A percentile compares a stretch with the other conserved stretches of the same genome.
Conservation (phyloP, 2,329 filamentous ascomycete species). For the Scedosporium apiospermum region DNA sequence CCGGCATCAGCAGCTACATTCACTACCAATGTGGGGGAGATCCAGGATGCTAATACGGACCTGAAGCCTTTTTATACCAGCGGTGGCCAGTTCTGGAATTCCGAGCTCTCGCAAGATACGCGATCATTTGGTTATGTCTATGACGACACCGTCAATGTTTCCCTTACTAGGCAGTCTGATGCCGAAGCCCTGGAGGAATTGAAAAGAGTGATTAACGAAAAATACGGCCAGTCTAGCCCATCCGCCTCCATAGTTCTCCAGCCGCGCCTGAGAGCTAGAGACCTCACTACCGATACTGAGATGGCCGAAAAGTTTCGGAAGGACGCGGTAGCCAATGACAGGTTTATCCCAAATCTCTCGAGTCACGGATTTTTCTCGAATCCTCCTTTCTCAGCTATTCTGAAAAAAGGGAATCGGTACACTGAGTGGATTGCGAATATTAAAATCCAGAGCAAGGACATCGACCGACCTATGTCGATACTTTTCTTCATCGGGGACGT, state of each 20-base stretch:
- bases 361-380: constrained; percentile 8
- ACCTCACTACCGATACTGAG: not conserved
- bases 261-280: not conserved
- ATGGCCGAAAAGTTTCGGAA: constrained; percentile 6
- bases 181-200: constrained; percentile 31
- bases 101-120: constrained; percentile 48
- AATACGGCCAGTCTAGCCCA: constrained; percentile 25
- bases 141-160: constrained; percentile 39
- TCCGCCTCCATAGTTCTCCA: constrained; percentile 9
- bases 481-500: constrained; percentile 58
- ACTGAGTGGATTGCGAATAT: constrained; percentile 63
- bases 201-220: constrained; percentile 43
- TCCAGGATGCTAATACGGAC: constrained; percentile 44
- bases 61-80: constrained; percentile 58
- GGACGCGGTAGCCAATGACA: constrained; percentile 7
- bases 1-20: constrained; percentile 49
- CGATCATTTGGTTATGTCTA: constrained; percentile 66
- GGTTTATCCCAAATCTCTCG: constrained; percentile 9
- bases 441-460: constrained; percentile 47
- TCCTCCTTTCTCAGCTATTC: constrained; percentile 18
- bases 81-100: constrained; percentile 55
- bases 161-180: constrained; percentile 22
- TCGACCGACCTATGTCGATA: constrained; percentile 51
- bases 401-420: constrained; percentile 30
- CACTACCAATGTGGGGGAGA: constrained; percentile 43